Percentiles rank a stretch among this genome's conserved stretches.
Conservation (phyloP, 2,329 filamentous ascomycete genomes). For the Mollisia scopiformis region DNA sequence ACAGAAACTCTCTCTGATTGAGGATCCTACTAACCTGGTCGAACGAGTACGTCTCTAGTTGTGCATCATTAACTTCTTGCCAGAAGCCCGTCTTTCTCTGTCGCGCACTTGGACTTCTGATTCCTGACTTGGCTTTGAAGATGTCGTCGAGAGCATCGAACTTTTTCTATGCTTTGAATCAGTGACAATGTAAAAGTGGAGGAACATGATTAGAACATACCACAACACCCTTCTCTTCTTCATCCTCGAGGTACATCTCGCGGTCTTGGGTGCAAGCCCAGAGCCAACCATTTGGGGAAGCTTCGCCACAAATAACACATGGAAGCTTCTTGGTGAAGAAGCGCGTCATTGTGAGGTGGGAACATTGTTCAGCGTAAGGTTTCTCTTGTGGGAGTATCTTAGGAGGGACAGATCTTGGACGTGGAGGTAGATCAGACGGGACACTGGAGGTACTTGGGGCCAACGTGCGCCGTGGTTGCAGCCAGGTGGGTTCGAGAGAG, state of each 20-base stretch:
- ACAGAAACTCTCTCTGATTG: constrained; percentile 39
- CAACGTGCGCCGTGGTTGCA: no score
- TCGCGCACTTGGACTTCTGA: constrained; percentile 30
- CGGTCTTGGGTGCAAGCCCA: constrained; percentile 73
- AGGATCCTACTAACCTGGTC: constrained; percentile 51
- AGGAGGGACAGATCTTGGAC: no score
- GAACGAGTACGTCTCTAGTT: constrained; percentile 49
- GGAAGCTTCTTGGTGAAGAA: constrained; percentile 55
- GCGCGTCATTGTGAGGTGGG: constrained; percentile 69
- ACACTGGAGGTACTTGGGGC: no score
- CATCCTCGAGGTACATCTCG: constrained; percentile 46
- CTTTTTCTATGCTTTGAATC: constrained; percentile 36
- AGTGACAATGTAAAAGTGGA: background rate
- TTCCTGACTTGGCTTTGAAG: constrained; percentile 26
- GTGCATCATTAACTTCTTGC: constrained; percentile 45
- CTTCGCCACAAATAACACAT: constrained; percentile 60
- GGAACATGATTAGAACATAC: constrained; percentile 27
- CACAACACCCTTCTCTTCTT: constrained; percentile 33
- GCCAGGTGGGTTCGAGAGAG: no score
- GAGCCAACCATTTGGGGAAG: constrained; percentile 63
- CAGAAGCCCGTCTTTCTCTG: constrained; percentile 29
- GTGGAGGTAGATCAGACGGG: no score
- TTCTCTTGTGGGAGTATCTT: background rate
- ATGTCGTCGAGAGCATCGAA: constrained; percentile 30
- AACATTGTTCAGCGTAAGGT: constrained; percentile 48